Evolutionary conservation across 164 flowering plant genomes (phyloP), one percentile per base, ranked within the genome.

Genomic region (Tetracentron sinense): DNA sequence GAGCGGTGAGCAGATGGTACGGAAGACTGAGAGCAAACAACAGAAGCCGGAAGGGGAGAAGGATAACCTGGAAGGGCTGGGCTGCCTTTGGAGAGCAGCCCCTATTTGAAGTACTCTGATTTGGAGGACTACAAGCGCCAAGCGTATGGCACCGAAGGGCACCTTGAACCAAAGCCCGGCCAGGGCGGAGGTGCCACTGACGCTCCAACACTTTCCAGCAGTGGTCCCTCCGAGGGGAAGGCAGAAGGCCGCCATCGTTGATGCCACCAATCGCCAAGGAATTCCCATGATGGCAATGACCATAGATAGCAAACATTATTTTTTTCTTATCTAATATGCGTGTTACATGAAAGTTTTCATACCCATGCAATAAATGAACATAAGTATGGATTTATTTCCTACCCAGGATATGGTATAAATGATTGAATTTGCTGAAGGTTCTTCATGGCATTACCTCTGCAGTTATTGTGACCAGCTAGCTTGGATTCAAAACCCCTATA

Each of bases 61-160:
- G 29, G 54, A 15, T 26, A 38, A 19, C 7, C 5, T n/a, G 0
- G 71, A 57, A 33, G 71, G 56, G 60, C n/a, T n/a, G n/a, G n/a
- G n/a, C 55, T 72, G 61, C 75, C 75, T 0, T 0, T 72, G 21
- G 68, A 67, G 58, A 67, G 65, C 59, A 72, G 75, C 42, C 71
- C 75, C 11, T 67, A 67, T 19, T 3, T 67, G 38, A 58, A 67
- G 27, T 59, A 67, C 65, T 6, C 35, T 0, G 68, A 72, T 42
- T 23, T 68, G 52, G 75, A 72, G 65, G 75, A 72, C 29, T 67
- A 63, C 72, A 72, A 68, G 56, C 50, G 56, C 27, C 33, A 63
- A 25, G 75, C 46, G 20, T 67, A 72, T 54, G 75, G 72, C 31
- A 63, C 72, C 0, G 57, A 68, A 30, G 75, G 68, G 16, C 75